phyloP scores from a whole-genome alignment of 768 basidiomycete species.

The Leccinum arenicola region DNA sequence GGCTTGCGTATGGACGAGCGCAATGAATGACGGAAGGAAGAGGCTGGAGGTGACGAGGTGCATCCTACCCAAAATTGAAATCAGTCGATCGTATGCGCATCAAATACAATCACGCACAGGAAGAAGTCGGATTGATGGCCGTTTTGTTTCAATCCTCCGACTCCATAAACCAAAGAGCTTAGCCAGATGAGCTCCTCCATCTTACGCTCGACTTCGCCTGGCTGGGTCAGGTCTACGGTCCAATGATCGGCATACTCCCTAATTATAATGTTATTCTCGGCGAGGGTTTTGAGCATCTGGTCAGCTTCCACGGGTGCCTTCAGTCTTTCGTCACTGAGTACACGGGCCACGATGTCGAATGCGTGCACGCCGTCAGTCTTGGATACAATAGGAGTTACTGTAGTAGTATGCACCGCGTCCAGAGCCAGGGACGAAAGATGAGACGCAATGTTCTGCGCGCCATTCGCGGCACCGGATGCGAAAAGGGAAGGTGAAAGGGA shows the following conservation, averaged over 20 bases:
- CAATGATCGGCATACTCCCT: conserved; percentile 36
- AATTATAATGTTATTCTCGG: background rate
- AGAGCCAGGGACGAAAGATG: conserved; percentile 10
- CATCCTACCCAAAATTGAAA: conserved; percentile 14
- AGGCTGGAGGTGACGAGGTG: conserved; percentile 31
- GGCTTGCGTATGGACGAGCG: conserved; percentile 12
- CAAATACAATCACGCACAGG: conserved; percentile 34
- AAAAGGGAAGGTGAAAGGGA: conserved; percentile 10
- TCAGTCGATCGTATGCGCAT: background rate
- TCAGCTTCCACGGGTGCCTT: conserved; percentile 13
- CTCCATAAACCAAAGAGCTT: conserved; percentile 51
- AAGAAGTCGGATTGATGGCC: conserved; percentile 47
- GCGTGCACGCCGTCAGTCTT: conserved; percentile 26
- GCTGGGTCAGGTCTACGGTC: conserved; percentile 36
- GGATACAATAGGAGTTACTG: background rate
- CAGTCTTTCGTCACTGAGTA: conserved; percentile 46
- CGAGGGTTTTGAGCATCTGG: conserved; percentile 16
- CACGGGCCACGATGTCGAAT: conserved; percentile 50
- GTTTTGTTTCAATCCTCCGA: conserved; percentile 53
- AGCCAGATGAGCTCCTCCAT: conserved; percentile 64
- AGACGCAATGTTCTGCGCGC: conserved; percentile 1
- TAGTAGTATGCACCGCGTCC: background rate
- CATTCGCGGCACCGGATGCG: background rate
- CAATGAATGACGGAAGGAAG: conserved; percentile 28
- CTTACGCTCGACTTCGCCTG: conserved; percentile 47